Conservation (phyloP, 495 filamentous ascomycete species). For the Monascus purpureus region DNA sequence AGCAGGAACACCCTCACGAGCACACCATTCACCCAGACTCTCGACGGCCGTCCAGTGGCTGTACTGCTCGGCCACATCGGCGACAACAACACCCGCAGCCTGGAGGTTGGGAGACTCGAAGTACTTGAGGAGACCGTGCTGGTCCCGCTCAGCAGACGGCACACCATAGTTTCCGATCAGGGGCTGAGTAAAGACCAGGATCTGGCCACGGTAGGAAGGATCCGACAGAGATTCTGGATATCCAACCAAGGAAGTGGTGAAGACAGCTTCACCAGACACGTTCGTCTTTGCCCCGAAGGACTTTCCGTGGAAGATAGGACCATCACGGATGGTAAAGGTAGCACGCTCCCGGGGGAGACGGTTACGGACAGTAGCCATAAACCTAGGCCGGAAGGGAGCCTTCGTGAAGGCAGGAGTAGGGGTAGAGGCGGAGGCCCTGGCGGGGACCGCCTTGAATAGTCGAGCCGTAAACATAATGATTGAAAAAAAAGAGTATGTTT, state of each 20-base stretch:
- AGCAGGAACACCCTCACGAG: constrained; percentile 85
- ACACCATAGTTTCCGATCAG: constrained; percentile 98
- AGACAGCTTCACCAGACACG: constrained; percentile 87
- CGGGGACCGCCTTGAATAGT: constrained; percentile 42
- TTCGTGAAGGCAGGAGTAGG: constrained; percentile 39
- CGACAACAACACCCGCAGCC: constrained; percentile 87
- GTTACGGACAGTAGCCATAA: constrained; percentile 56
- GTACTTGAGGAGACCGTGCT: constrained; percentile 71
- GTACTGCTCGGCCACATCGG: constrained; percentile 84
- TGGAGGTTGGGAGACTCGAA: constrained; percentile 96
- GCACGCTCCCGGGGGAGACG: constrained; percentile 61
- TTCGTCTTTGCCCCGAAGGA: constrained; percentile 86
- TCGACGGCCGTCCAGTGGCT: constrained; percentile 98
- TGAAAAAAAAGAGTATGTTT: too few relatives aligned
- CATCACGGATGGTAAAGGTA: constrained; percentile 92
- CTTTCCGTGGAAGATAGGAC: constrained; percentile 84
- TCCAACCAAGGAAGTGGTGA: constrained; percentile 84
- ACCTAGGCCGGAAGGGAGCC: constrained; percentile 39
- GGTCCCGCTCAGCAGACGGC: constrained; percentile 60
- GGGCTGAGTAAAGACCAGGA: constrained; percentile 96
- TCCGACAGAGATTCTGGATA: constrained; percentile 98
- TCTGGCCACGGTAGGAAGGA: constrained; percentile 97
- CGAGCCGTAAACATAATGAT: constrained; percentile 53
- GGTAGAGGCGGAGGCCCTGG: constrained; percentile 40
- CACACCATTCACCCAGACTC: constrained; percentile 86